phyloP scores from a whole-genome alignment of 1,284 basidiomycete species.

The Heterobasidion annosum region DNA sequence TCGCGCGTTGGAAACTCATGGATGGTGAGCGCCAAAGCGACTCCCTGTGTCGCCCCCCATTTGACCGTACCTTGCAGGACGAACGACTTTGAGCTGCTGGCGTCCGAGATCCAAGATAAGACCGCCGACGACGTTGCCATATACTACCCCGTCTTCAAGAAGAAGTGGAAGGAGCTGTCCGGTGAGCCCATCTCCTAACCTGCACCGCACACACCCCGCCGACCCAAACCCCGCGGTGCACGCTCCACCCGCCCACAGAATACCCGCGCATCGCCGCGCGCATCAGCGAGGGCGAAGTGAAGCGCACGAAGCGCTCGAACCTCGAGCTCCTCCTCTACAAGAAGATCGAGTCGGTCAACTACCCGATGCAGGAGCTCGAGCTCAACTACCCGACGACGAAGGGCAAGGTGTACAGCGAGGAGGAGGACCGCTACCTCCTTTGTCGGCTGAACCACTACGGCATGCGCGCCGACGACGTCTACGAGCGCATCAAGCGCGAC shows the following conservation, averaged over 20 bases:
- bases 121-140: constrained; percentile 70
- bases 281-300: constrained; percentile 79
- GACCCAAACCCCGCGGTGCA: background rate
- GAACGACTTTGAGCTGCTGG: constrained; percentile 70
- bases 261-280: constrained; percentile 76
- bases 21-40: constrained; percentile 47
- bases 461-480: constrained; percentile 86
- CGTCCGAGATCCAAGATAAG: constrained; percentile 85
- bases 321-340: constrained; percentile 69
- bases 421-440: constrained; percentile 94
- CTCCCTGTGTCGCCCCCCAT: background rate
- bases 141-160: constrained; percentile 86
- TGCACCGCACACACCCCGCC: background rate
- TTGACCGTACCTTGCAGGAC: constrained; percentile 37
- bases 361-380: constrained; percentile 93
- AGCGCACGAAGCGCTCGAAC: constrained; percentile 80
- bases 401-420: constrained; percentile 93
- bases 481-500: constrained; percentile 94
- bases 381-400: constrained; percentile 93
- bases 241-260: constrained; percentile 32
- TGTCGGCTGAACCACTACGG: constrained; percentile 91
- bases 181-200: constrained; percentile 34
- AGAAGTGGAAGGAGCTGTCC: constrained; percentile 81
- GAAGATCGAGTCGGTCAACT: constrained; percentile 76
- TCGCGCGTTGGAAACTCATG: constrained; percentile 78